Evolutionary conservation across 257 asterid species (phyloP).

Genomic region (Scutellaria barbata): DNA sequence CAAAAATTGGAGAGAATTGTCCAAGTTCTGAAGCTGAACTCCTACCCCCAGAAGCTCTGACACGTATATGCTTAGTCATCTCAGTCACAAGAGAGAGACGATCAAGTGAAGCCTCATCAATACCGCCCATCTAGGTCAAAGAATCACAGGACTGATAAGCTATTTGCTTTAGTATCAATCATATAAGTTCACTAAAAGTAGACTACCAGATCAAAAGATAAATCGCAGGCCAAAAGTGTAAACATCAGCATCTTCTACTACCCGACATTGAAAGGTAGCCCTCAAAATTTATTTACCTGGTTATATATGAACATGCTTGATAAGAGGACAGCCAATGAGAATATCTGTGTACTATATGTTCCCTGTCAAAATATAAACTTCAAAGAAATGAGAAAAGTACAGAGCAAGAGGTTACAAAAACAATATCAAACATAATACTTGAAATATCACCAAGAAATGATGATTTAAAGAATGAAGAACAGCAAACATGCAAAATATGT

Average conservation of each 20-base stretch:
- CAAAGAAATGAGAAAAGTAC: slow-evolving; percentile 16
- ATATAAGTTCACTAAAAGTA: slow-evolving; percentile 19
- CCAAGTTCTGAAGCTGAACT: slow-evolving; percentile 90
- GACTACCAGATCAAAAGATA: neutral
- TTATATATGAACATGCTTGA: slow-evolving; percentile 97
- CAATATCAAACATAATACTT: neutral
- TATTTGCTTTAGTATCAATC: slow-evolving; percentile 4
- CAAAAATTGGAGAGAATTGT: slow-evolving; percentile 93
- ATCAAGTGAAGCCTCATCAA: slow-evolving; percentile 98
- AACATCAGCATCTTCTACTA: slow-evolving; percentile 7
- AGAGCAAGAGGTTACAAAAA: neutral
- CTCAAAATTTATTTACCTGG: slow-evolving; percentile 63
- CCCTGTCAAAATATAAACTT: slow-evolving; percentile 65
- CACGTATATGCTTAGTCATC: slow-evolving; percentile 99
- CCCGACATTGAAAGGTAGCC: neutral
- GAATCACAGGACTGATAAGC: slow-evolving; percentile 27
- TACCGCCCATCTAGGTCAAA: slow-evolving; percentile 92
- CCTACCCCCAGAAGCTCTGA: slow-evolving; percentile 89
- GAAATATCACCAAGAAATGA: slow-evolving; percentile 5
- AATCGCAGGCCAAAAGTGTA: neutral
- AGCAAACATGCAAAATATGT: slow-evolving; percentile 1
- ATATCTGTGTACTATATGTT: slow-evolving; percentile 94
- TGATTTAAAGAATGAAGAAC: slow-evolving; percentile 16
- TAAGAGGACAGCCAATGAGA: slow-evolving; percentile 93
- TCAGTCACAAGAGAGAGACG: slow-evolving; percentile 98